Conservation (phyloP, 208 protist genomes). For the Wallacemonas collosoma region DNA sequence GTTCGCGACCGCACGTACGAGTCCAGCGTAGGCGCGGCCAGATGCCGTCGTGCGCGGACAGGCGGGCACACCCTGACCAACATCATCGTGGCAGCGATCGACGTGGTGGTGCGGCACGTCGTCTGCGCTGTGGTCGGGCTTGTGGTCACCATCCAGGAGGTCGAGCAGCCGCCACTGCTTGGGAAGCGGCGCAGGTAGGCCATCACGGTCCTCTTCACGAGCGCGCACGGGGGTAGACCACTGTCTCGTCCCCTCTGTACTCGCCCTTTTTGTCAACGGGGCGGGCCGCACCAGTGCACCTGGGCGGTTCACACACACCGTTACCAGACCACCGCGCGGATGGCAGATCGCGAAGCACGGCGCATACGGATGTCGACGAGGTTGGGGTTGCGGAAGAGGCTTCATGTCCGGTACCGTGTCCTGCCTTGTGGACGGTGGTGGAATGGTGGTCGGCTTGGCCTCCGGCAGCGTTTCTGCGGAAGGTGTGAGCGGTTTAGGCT, state of each 20-base stretch:
- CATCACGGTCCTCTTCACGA: neutral
- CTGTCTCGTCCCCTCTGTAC: too few relatives aligned
- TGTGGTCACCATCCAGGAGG: slow-evolving; percentile 25
- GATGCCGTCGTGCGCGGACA: neutral
- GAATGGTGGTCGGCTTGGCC: neutral
- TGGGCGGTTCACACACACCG: slow-evolving; percentile 30
- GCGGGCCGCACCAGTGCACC: slow-evolving; percentile 1
- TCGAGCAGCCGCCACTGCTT: slow-evolving; percentile 13
- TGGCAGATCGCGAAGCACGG: slow-evolving; percentile 40
- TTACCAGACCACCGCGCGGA: slow-evolving; percentile 23
- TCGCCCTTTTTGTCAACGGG: neutral
- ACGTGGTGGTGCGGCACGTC: too few relatives aligned
- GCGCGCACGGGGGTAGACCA: neutral
- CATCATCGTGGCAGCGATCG: too few relatives aligned
- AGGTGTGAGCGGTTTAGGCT: neutral
- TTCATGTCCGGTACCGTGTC: neutral
- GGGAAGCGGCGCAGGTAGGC: neutral
- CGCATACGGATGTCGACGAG: slow-evolving; percentile 17
- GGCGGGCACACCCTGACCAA: too few relatives aligned
- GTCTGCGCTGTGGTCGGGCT: neutral
- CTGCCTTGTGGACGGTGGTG: neutral
- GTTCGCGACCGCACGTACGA: slow-evolving; percentile 25
- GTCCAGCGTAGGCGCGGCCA: slow-evolving; percentile 23
- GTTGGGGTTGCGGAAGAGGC: neutral
- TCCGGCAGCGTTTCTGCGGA: too few relatives aligned